Evolutionary conservation across 345 rosid species (phyloP).

Genomic region (Psidium guajava): DNA sequence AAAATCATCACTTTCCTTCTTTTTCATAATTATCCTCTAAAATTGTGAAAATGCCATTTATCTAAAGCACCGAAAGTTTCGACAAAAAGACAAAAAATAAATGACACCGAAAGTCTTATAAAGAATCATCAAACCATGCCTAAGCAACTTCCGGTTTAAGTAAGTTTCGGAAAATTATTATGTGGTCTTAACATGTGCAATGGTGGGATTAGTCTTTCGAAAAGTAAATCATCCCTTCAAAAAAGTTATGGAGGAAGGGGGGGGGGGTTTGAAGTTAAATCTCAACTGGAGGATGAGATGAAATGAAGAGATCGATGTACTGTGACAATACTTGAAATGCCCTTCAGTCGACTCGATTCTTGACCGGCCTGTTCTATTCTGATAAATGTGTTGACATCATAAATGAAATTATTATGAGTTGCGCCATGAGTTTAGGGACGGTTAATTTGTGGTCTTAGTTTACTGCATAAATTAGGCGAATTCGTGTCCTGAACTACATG

Average conservation of each 20-base stretch:
- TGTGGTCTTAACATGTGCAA: not conserved
- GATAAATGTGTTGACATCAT: not conserved
- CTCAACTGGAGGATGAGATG: not conserved
- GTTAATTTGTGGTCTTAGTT: not conserved
- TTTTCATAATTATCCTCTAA: not conserved
- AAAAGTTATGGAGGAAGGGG: rapidly evolving
- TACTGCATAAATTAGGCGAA: not conserved
- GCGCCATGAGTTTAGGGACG: not conserved
- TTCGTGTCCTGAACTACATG: not conserved
- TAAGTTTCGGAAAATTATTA: not conserved
- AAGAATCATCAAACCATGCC: not conserved
- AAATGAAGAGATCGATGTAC: not conserved
- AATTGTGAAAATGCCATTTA: not conserved
- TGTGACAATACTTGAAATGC: not conserved
- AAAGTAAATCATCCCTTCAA: not conserved
- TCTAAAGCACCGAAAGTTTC: not conserved
- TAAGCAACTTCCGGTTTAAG: too few species aligned
- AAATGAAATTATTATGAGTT: not conserved
- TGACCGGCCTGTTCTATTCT: not conserved
- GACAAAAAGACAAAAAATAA: too few species aligned
- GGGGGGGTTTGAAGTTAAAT: not conserved
- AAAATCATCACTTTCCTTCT: not conserved
- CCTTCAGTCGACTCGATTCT: not conserved
- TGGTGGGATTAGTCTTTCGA: not conserved
- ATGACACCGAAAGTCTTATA: not conserved